A percentile compares a stretch with the other conserved stretches of the same genome.
phyloP scores from a whole-genome alignment of 495 filamentous ascomycete genomes.

The Thermothielavioides terrestris region DNA sequence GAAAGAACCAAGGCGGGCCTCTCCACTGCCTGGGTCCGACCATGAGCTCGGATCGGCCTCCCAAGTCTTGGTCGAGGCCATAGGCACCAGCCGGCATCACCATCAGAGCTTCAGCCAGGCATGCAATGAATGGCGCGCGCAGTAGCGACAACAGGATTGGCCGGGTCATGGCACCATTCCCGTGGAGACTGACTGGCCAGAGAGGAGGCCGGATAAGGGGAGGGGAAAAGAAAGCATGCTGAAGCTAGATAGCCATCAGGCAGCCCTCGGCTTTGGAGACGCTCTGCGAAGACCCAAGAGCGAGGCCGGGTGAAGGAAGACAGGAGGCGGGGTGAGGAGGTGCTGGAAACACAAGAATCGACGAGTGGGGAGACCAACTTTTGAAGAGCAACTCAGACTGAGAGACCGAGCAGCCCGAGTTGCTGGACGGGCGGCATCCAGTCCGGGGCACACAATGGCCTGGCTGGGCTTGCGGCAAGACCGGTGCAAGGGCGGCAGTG shows the following conservation, averaged over 20 bases:
- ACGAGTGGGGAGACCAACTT: constrained; percentile 18
- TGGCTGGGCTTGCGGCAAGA: constrained; percentile 3
- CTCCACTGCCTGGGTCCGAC: not conserved
- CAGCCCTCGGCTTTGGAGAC: not conserved
- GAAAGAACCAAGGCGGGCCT: constrained; percentile 1
- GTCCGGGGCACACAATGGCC: constrained; percentile 16
- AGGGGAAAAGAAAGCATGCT: constrained; percentile 1
- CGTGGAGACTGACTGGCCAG: not conserved
- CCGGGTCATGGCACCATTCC: constrained; percentile 10
- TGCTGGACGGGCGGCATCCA: constrained; percentile 12
- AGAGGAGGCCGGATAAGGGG: not conserved
- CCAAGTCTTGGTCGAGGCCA: not conserved
- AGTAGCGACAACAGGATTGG: constrained; percentile 8
- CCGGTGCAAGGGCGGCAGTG: not conserved
- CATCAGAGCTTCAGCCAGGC: constrained; percentile 5
- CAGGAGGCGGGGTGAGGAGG: too few species aligned
- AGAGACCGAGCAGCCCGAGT: constrained; percentile 15
- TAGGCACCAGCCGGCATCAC: constrained; percentile 2
- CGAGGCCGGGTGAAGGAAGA: not conserved
- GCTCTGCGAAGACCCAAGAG: not conserved
- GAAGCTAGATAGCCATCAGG: constrained; percentile 14
- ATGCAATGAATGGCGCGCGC: constrained; percentile 7
- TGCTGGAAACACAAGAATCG: not conserved
- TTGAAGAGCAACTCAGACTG: constrained; percentile 1
- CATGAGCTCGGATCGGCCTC: not conserved